Evolutionary conservation across 306 rosid genomes (phyloP).

Genomic region (Mimosa pudica): DNA sequence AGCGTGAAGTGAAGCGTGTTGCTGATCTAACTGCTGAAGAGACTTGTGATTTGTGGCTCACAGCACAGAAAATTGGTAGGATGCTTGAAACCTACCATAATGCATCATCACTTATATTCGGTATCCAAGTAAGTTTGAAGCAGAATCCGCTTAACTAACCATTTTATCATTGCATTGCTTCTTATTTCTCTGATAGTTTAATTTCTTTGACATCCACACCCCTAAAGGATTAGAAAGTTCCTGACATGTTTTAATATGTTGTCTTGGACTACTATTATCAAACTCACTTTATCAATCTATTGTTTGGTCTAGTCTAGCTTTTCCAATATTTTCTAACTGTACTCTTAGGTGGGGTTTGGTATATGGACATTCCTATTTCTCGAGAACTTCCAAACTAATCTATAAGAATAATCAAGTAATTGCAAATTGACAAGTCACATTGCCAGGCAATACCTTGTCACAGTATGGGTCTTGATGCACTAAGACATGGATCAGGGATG

Average conservation of each 20-base stretch:
- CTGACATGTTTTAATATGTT: background rate
- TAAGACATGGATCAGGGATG: background rate
- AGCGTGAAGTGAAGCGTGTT: constrained; percentile 88
- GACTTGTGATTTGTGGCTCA: constrained; percentile 70
- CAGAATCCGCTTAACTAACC: background rate
- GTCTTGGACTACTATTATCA: background rate
- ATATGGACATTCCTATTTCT: background rate
- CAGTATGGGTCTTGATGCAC: background rate
- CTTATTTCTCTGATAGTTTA: background rate
- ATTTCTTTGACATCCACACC: background rate
- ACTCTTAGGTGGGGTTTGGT: background rate
- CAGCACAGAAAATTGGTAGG: constrained; percentile 79
- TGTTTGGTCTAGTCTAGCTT: background rate
- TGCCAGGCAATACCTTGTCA: no score
- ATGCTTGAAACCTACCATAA: constrained; percentile 77
- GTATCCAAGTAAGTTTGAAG: constrained; percentile 69
- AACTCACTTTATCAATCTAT: background rate
- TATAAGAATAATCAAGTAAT: background rate
- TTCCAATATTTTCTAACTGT: background rate
- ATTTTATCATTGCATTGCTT: background rate
- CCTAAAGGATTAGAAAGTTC: background rate
- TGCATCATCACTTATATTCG: constrained; percentile 79
- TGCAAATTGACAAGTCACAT: background rate
- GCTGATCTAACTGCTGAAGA: constrained; percentile 78
- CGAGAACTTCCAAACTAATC: background rate